Evolutionary conservation across 352 stramenopile genomes (phyloP).

Genomic region (Phytophthora palmivora): DNA sequence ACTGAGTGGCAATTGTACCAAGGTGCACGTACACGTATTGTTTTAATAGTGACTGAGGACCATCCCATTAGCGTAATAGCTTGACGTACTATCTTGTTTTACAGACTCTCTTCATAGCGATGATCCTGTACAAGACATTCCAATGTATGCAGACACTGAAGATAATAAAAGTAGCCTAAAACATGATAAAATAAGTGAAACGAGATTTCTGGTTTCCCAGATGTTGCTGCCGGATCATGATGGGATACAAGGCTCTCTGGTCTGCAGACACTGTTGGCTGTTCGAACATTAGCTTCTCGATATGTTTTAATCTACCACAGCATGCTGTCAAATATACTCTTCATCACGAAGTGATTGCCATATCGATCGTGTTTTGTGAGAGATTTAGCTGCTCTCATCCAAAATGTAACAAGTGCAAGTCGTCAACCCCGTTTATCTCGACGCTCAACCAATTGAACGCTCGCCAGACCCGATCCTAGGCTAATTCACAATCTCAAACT

Average conservation of each 20-base stretch:
- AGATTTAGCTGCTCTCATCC: constrained; percentile 1
- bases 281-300: constrained; percentile 22
- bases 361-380: not conserved
- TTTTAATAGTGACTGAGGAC: too few species aligned
- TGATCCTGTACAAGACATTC: too few species aligned
- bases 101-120: too few species aligned
- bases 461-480: constrained; percentile 25
- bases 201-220: constrained; percentile 21
- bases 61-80: too few species aligned
- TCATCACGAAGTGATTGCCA: not conserved
- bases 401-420: constrained; percentile 26
- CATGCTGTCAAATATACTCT: not conserved
- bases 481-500: constrained; percentile 37
- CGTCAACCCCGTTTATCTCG: constrained; percentile 18
- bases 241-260: constrained; percentile 9
- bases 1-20: too few species aligned
- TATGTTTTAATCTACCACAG: constrained; percentile 10
- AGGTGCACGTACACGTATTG: too few species aligned
- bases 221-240: constrained; percentile 26
- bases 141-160: not conserved
- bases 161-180: not conserved
- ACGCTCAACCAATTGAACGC: constrained; percentile 27
- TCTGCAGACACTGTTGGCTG: constrained; percentile 18
- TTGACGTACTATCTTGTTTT: too few species aligned
- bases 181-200: not conserved